Evolutionary conservation across 129 eudicot species (phyloP).

Genomic region (Pulicaria dysenterica): DNA sequence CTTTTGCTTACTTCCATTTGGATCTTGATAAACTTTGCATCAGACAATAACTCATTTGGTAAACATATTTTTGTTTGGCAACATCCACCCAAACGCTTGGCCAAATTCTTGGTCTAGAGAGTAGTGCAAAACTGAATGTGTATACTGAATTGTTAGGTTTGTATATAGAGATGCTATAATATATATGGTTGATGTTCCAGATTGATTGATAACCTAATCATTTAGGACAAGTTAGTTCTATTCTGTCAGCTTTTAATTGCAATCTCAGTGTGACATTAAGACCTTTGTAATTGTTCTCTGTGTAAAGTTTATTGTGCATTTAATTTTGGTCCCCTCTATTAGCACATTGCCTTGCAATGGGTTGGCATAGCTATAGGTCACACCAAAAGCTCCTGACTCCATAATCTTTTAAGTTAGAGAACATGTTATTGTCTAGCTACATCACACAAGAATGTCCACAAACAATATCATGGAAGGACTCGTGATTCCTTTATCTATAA

Average conservation of each 20-base stretch:
- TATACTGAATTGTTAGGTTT: too few relatives aligned
- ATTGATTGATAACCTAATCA: neutral
- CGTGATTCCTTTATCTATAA: too few relatives aligned
- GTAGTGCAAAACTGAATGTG: too few relatives aligned
- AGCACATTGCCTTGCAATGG: neutral
- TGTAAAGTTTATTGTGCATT: slow-evolving; percentile 5
- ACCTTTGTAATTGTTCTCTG: slow-evolving; percentile 11
- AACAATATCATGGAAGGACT: too few relatives aligned
- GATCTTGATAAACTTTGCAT: slow-evolving; percentile 2
- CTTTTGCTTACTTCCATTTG: slow-evolving; percentile 25
- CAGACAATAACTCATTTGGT: slow-evolving; percentile 6
- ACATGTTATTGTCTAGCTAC: too few relatives aligned
- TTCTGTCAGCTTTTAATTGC: neutral
- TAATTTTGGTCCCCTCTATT: slow-evolving; percentile 24
- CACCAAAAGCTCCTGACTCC: slow-evolving; percentile 15
- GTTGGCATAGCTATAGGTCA: slow-evolving; percentile 15
- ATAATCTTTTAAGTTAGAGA: too few relatives aligned
- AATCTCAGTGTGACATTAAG: neutral
- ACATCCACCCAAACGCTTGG: neutral
- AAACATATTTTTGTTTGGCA: neutral
- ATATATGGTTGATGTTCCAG: neutral
- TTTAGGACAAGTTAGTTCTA: neutral
- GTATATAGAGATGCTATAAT: neutral
- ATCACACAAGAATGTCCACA: too few relatives aligned
- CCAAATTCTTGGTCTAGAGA: neutral